Evolutionary conservation across 257 asterid genomes (phyloP), one percentile per base, ranked within the genome.

Genomic region (Plectranthus barbatus): DNA sequence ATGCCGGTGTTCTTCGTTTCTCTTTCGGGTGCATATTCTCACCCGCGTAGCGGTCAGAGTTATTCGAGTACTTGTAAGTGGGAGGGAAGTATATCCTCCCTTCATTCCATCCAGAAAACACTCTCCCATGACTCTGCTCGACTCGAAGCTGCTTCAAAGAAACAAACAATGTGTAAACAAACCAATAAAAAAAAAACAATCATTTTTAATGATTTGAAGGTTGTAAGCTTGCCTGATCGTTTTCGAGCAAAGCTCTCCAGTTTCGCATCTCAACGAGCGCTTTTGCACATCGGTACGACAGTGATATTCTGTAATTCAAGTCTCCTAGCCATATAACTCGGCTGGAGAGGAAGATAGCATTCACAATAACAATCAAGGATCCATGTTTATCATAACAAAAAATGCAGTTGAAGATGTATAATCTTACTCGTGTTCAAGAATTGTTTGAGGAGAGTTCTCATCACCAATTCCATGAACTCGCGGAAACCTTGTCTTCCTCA

Each of bases 321-420:
- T 93, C 99, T 6, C 99, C 99, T 3, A 93, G 92, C 99, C 99
- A 93, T 72, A 93, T 84, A 72, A 93, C 69, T 66, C 90, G 96
- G 78, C 99, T 90, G 76, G 13, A 79, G 29, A 39, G 75, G 14
- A 48, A 56, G 10, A n/a, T n/a, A n/a, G n/a, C 5, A 57, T 47
- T 57, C 61, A 14, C 20, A 62, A 13, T 34, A 52, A 24, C 65
- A 46, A 75, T 3, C 50, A 18, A 57, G 48, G 46, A 14, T 40
- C 20, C 49, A 9, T 34, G 9, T 5, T 13, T n/a, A 37, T 34
- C 3, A 40, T 31, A 37, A 37, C 10, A 18, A 44, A 36, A 7
- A 10, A 36, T 39, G 23, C 45, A 26, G 4, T 9, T 46, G 33
- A 18, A 11, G 9, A 15, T 4, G 12, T 6, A 13, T 42, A 18